phyloP scores from a whole-genome alignment of 1,284 basidiomycete genomes.

The Ceratobasidium theobromae region DNA sequence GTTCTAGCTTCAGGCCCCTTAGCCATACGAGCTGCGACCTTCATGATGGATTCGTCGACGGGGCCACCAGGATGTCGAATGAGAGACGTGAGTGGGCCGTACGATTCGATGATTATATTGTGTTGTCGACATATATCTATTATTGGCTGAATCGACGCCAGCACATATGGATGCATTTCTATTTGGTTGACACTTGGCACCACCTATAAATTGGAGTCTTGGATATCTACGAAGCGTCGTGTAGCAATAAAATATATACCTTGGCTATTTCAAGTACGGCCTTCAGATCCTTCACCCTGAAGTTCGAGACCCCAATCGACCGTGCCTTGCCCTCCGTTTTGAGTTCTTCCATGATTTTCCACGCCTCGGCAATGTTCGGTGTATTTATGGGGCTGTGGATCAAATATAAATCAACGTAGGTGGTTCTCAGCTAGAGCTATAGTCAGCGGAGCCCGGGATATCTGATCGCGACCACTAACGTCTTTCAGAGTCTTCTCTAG shows the following conservation, averaged over 20 bases:
- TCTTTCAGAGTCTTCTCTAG: slow-evolving; percentile 42
- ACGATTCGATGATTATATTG: slow-evolving; percentile 67
- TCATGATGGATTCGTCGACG: slow-evolving; percentile 53
- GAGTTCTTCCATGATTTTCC: slow-evolving; percentile 47
- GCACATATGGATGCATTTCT: slow-evolving; percentile 80
- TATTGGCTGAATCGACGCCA: slow-evolving; percentile 50
- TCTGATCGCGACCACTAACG: slow-evolving; percentile 32
- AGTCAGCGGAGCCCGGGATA: neutral
- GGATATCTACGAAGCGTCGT: slow-evolving; percentile 42
- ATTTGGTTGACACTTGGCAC: slow-evolving; percentile 77
- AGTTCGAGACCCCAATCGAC: slow-evolving; percentile 83
- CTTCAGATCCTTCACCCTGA: slow-evolving; percentile 64
- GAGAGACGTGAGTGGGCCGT: slow-evolving; percentile 53
- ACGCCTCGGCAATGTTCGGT: slow-evolving; percentile 38
- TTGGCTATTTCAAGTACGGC: slow-evolving; percentile 55
- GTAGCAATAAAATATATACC: slow-evolving; percentile 44
- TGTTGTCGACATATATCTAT: slow-evolving; percentile 58
- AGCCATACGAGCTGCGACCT: slow-evolving; percentile 53
- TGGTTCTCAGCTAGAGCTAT: slow-evolving; percentile 11
- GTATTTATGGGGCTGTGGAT: slow-evolving; percentile 45
- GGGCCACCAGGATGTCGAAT: slow-evolving; percentile 57
- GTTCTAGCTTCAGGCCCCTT: slow-evolving; percentile 40
- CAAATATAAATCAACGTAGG: slow-evolving; percentile 46
- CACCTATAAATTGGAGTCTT: slow-evolving; percentile 50
- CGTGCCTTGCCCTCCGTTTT: slow-evolving; percentile 44